A percentile compares a stretch with the other conserved stretches of the same genome.
phyloP scores from a whole-genome alignment of 1,284 basidiomycete genomes.

The Takashimella koratensis region DNA sequence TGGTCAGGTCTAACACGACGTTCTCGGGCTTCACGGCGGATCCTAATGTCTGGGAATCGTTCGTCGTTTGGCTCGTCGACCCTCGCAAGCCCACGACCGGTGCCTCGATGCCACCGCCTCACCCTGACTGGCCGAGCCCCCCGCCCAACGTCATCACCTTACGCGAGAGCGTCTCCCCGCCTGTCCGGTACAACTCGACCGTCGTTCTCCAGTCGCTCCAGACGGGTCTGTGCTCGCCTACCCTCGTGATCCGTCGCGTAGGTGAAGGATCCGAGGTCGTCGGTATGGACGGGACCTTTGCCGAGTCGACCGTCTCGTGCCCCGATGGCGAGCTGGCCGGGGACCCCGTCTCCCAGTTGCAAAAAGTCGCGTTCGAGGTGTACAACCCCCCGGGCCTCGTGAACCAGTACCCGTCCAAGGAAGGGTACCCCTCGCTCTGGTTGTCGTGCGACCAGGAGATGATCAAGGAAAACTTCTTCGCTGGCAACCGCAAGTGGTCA shows the following conservation, averaged over 20 bases:
- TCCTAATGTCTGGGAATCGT: slow-evolving; percentile 63
- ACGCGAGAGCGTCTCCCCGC: slow-evolving; percentile 53
- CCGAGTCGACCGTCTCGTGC: slow-evolving; percentile 50
- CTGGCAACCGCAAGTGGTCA: slow-evolving; percentile 32
- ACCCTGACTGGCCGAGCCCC: slow-evolving; percentile 58
- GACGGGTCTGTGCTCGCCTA: slow-evolving; percentile 87
- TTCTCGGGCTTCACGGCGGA: slow-evolving; percentile 50
- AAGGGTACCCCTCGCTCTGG: slow-evolving; percentile 35
- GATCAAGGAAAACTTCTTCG: slow-evolving; percentile 29
- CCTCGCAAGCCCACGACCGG: slow-evolving; percentile 60
- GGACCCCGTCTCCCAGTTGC: slow-evolving; percentile 89
- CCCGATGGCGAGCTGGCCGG: slow-evolving; percentile 80
- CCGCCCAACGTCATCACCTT: slow-evolving; percentile 79
- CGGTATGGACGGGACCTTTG: slow-evolving; percentile 59
- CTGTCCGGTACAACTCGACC: slow-evolving; percentile 93
- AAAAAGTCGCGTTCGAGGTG: slow-evolving; percentile 87
- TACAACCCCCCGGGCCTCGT: slow-evolving; percentile 55
- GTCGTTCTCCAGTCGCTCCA: slow-evolving; percentile 91
- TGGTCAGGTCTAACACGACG: slow-evolving; percentile 9
- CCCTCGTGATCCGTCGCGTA: slow-evolving; percentile 88
- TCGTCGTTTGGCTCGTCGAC: slow-evolving; percentile 76
- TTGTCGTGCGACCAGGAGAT: slow-evolving; percentile 40
- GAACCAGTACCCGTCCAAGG: background rate
- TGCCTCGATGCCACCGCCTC: slow-evolving; percentile 69
- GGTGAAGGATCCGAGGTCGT: slow-evolving; percentile 86